Conservation (phyloP, 257 asterid genomes). For the Solanum ahanhuiri region DNA sequence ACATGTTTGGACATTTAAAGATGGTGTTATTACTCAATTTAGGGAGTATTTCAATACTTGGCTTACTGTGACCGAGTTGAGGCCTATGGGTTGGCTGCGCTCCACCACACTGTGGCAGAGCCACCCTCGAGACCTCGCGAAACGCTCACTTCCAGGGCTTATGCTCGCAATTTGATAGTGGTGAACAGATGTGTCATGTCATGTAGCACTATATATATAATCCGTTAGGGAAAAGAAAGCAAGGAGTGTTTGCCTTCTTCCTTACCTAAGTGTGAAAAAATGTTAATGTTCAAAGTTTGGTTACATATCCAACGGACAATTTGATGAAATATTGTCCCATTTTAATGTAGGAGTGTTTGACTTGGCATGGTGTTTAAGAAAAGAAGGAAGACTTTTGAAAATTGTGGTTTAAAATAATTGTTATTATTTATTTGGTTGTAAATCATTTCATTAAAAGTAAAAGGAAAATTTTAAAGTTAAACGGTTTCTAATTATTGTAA, state of each 20-base stretch:
- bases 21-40: slow-evolving; percentile 62
- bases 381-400: background rate
- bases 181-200: background rate
- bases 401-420: no score
- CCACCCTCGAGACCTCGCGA: slow-evolving; percentile 67
- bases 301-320: background rate
- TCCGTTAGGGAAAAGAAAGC: background rate
- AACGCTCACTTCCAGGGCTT: slow-evolving; percentile 64
- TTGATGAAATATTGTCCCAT: background rate
- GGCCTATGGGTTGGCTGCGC: slow-evolving; percentile 21
- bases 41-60: slow-evolving; percentile 91
- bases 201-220: background rate
- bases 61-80: slow-evolving; percentile 66
- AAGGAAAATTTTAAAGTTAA: no score
- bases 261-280: background rate
- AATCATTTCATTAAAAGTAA: no score
- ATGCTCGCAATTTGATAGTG: slow-evolving; percentile 55
- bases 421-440: no score
- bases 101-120: slow-evolving; percentile 78
- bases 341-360: background rate
- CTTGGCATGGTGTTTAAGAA: no score
- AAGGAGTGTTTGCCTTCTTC: background rate
- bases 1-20: slow-evolving; percentile 76
- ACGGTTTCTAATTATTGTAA: no score
- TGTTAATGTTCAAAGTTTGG: background rate